These are phyloP conservation scores for Fraxinus pennsylvanica DNA, from an alignment of 257 asterid genomes.

Conservation along the genomic window DNA sequence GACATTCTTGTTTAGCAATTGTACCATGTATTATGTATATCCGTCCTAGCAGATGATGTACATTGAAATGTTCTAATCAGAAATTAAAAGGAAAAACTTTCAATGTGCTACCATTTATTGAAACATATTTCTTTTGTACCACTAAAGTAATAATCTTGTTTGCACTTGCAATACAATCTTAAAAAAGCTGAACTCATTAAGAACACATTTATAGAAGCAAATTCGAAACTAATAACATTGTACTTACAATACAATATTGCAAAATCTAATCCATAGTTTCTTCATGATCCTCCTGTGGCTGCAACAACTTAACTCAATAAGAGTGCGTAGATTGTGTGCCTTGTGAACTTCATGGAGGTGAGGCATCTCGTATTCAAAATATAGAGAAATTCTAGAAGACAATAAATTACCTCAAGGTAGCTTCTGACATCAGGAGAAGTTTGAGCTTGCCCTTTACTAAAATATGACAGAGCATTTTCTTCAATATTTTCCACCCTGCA, in stretches of 20 bases:
- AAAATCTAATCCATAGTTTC: constrained; percentile 23
- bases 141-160: background rate
- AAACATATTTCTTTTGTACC: background rate
- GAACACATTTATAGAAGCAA: background rate
- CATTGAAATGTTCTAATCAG: background rate
- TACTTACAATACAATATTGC: constrained; percentile 6
- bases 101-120: background rate
- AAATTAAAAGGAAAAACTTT: background rate
- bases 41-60: background rate
- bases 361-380: background rate
- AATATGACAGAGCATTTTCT: constrained; percentile 75
- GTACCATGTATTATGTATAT: background rate
- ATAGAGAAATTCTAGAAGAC: background rate
- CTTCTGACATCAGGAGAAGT: constrained; percentile 62
- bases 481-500: constrained; percentile 86
- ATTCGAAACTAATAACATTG: background rate
- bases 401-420: constrained; percentile 59
- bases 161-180: background rate
- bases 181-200: background rate
- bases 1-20: background rate
- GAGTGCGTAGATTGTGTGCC: background rate
- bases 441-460: constrained; percentile 62
- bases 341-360: background rate
- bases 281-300: constrained; percentile 36
- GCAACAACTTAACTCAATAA: constrained; percentile 24